A percentile compares a stretch with the other conserved stretches of the same genome.
Conservation (phyloP, 2,329 filamentous ascomycete genomes). For the Calonectria honghensis region DNA sequence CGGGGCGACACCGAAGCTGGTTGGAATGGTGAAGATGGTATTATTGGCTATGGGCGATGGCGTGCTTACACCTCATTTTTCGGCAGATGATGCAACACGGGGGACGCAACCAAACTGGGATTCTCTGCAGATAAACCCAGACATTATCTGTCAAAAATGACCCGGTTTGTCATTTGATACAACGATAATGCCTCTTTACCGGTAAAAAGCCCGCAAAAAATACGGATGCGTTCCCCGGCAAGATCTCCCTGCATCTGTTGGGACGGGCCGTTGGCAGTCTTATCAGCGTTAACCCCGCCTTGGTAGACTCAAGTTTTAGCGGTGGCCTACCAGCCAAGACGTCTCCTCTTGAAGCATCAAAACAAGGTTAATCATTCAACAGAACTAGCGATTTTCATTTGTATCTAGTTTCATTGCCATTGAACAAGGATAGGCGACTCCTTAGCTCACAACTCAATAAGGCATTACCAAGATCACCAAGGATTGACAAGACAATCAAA, state of each 20-base stretch:
- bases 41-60: slow-evolving; percentile 30
- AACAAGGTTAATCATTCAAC: not conserved
- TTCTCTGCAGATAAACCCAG: not conserved
- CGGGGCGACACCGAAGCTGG: slow-evolving; percentile 24
- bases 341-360: not conserved
- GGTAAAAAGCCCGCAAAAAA: not conserved
- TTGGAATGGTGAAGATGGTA: slow-evolving; percentile 20
- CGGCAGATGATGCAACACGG: slow-evolving; percentile 33
- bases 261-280: not conserved
- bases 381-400: not conserved
- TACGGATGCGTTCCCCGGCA: slow-evolving; percentile 9
- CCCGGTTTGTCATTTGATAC: slow-evolving; percentile 18
- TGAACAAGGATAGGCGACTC: not conserved
- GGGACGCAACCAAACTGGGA: slow-evolving; percentile 5
- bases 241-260: slow-evolving; percentile 18
- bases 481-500: no score
- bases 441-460: not conserved
- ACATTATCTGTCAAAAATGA: not conserved
- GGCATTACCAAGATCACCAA: not conserved
- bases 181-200: not conserved
- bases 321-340: not conserved
- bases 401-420: not conserved
- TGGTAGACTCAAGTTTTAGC: not conserved
- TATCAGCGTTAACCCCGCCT: not conserved
- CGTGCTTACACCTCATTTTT: slow-evolving; percentile 41